Evolutionary conservation across 1,284 basidiomycete species (phyloP).

Genomic region (Xerocomus amazonicus): DNA sequence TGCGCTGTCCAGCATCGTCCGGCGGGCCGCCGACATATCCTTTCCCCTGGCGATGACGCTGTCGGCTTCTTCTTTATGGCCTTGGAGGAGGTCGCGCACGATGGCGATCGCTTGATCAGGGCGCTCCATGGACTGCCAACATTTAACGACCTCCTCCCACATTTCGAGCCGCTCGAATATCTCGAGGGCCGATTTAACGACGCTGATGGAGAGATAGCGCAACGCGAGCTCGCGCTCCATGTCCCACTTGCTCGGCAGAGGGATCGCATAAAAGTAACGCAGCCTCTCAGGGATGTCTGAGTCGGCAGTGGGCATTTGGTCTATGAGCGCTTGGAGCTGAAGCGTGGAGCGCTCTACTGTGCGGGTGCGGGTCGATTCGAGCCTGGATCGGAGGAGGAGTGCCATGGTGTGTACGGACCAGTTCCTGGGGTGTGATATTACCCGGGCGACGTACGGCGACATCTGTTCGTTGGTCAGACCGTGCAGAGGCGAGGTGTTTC

Average conservation of each 20-base stretch:
- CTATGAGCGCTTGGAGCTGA: conserved; percentile 89
- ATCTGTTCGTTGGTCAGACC: conserved; percentile 89
- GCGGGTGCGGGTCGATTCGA: conserved; percentile 82
- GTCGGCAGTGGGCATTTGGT: conserved; percentile 91
- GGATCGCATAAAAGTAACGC: conserved; percentile 73
- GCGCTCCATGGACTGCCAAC: conserved; percentile 78
- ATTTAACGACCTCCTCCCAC: conserved; percentile 94
- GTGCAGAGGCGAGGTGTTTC: conserved; percentile 82
- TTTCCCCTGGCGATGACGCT: conserved; percentile 64
- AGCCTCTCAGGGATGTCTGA: conserved; percentile 69
- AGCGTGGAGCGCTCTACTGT: conserved; percentile 88
- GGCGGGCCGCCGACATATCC: conserved; percentile 39
- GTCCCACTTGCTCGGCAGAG: conserved; percentile 86
- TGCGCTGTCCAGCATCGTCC: conserved; percentile 55
- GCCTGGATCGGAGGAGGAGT: conserved; percentile 82
- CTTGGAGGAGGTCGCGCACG: conserved; percentile 81
- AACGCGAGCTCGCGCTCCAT: conserved; percentile 85
- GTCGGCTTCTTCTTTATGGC: conserved; percentile 78
- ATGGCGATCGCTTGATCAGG: conserved; percentile 74
- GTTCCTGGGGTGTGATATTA: conserved; percentile 82
- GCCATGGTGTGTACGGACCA: conserved; percentile 96
- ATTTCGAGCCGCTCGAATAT: conserved; percentile 92
- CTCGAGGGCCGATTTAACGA: conserved; percentile 82
- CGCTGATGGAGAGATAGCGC: conserved; percentile 79
- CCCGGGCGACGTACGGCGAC: conserved; percentile 83